Conservation (phyloP, 768 basidiomycete genomes). For the Candolleomyces eurysporus region DNA sequence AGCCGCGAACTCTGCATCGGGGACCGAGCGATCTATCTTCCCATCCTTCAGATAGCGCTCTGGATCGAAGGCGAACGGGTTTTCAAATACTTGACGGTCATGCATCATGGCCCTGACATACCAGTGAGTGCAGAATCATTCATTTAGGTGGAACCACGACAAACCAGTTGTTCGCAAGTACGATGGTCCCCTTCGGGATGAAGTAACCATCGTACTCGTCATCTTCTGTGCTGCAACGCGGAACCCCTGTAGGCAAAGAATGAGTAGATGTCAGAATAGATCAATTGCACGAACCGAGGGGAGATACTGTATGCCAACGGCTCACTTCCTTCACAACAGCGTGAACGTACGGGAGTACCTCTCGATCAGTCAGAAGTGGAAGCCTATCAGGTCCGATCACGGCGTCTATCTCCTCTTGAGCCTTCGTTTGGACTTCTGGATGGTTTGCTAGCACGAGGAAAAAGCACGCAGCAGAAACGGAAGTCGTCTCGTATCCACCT, state of each 20-base stretch:
- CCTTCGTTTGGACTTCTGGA: slow-evolving; percentile 1
- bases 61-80: slow-evolving; percentile 32
- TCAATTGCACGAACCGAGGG: background rate
- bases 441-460: background rate
- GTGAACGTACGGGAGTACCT: slow-evolving; percentile 33
- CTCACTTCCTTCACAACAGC: slow-evolving; percentile 30
- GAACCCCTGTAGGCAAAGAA: background rate
- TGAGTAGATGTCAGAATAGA: too few species aligned
- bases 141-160: too few species aligned
- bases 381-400: slow-evolving; percentile 35
- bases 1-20: slow-evolving; percentile 7
- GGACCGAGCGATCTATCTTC: slow-evolving; percentile 12
- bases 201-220: too few species aligned
- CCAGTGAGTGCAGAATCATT: slow-evolving; percentile 8
- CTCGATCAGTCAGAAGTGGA: slow-evolving; percentile 27
- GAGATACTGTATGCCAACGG: slow-evolving; percentile 19
- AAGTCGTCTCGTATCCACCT: background rate
- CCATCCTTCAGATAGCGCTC: slow-evolving; percentile 24
- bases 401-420: slow-evolving; percentile 39
- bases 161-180: too few species aligned
- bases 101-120: slow-evolving; percentile 22
- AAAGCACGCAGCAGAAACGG: background rate
- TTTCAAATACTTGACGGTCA: slow-evolving; percentile 27
- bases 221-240: background rate
- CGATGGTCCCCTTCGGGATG: too few species aligned